phyloP scores from a whole-genome alignment of 1,284 basidiomycete species.

The Cutaneotrichosporon mucoides region DNA sequence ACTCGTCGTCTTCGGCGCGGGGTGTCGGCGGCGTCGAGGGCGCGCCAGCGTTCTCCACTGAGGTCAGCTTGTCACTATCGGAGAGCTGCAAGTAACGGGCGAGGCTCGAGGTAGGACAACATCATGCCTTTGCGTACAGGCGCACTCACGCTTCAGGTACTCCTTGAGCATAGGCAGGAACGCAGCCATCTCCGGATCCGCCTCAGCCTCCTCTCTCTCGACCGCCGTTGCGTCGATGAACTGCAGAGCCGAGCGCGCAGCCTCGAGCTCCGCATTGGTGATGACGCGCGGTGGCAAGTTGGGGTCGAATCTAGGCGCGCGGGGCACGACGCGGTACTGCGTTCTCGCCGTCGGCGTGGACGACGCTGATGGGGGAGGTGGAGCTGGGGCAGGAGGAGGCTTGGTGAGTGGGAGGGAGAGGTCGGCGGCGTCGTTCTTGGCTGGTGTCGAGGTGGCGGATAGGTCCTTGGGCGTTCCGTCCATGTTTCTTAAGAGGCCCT shows the following conservation, averaged over 20 bases:
- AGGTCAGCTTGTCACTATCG: neutral
- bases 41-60: slow-evolving; percentile 20
- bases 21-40: neutral
- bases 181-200: slow-evolving; percentile 43
- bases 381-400: neutral
- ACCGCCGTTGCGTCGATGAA: slow-evolving; percentile 48
- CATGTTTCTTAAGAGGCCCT: slow-evolving; percentile 8
- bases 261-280: slow-evolving; percentile 34
- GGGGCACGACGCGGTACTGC: slow-evolving; percentile 40
- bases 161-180: slow-evolving; percentile 49
- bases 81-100: neutral
- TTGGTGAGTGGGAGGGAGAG: too few relatives aligned
- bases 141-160: slow-evolving; percentile 39
- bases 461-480: neutral
- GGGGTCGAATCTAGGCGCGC: slow-evolving; percentile 16
- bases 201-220: slow-evolving; percentile 5
- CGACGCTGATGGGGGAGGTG: neutral
- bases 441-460: too few relatives aligned
- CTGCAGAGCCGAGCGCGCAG: slow-evolving; percentile 20
- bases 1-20: slow-evolving; percentile 32
- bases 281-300: slow-evolving; percentile 35
- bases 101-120: too few relatives aligned
- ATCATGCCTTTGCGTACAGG: neutral
- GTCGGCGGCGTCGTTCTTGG: too few relatives aligned
- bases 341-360: slow-evolving; percentile 1